Base-by-base conservation (phyloP, 257 asterid species). In the Primulina tabacum region DNA sequence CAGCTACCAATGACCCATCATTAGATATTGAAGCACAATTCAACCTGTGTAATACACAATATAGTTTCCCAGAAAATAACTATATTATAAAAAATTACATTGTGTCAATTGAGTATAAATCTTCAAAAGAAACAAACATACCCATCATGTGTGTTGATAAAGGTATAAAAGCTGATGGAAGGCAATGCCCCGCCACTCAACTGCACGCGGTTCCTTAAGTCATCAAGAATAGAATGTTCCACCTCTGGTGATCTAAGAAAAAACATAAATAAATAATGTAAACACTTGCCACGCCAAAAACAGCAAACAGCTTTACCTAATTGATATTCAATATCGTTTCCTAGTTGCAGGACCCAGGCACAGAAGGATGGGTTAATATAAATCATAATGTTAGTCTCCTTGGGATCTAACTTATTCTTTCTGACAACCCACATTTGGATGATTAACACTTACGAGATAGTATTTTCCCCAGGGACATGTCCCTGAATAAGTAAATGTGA, bases 1-100 rank as follows among this genome's bases (percentile, higher is more conserved):
- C 99, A 70, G 95, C 97, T 77, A 91, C 87, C 76, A 94, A 78
- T 59, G 99, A 89, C 59, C 99, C 99, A 80, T 94, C 99, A 66
- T 86, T 89, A 73, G 97, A 89, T 81, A 91, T 91, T 62, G 99
- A 88, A 71, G 97, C 95, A 79, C 95, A 90, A 76, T 88, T 94
- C 77, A 94, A 75, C 73, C 98, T 92, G 78, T 29, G 57, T 55
- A 26, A 60, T 11, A 71, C 21, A 60, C 40, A 11, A 43, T 10
- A 78, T n/a, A 71, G 64, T 43, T 70, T 70, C 47, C 60, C 60
- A 32, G 50, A 12, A 70, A 30, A 76, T 82, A 74, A 71, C 38
- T 67, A 37, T 17, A 35, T 43, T 43, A 11, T 47, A 16, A 47
- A 8, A 47, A 47, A 16, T 47, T 43, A 47, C 20, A 47, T 4